Percentiles rank a stretch among this genome's conserved stretches.
Evolutionary conservation across 2,329 filamentous ascomycete species (phyloP).

Genomic region (Westerdykella sp.): DNA sequence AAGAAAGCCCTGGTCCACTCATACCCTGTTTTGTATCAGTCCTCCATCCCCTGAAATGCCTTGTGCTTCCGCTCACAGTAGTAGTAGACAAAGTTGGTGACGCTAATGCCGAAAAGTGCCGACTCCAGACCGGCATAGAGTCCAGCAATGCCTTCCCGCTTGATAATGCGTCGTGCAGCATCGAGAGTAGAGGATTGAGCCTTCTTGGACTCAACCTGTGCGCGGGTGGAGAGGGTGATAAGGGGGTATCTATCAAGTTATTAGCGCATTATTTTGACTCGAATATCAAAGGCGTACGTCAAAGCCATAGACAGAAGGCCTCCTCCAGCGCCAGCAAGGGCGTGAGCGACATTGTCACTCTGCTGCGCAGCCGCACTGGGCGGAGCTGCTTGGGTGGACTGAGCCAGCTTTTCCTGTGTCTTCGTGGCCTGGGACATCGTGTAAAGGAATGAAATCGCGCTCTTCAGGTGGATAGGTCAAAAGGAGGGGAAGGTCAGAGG

Average conservation of each 20-base stretch:
- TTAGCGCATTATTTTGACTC: conserved; percentile 5
- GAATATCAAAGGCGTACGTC: conserved; percentile 56
- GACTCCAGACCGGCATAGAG: conserved; percentile 91
- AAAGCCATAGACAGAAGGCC: conserved; percentile 92
- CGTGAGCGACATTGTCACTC: conserved; percentile 95
- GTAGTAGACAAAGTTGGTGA: conserved; percentile 99
- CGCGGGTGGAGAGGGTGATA: conserved; percentile 93
- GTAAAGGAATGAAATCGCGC: background rate
- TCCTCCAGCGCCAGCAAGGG: conserved; percentile 84
- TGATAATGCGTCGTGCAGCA: conserved; percentile 78
- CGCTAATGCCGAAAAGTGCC: conserved; percentile 92
- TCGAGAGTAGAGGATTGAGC: conserved; percentile 78
- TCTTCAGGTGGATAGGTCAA: conserved; percentile 1
- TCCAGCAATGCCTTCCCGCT: conserved; percentile 81
- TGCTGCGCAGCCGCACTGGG: conserved; percentile 66
- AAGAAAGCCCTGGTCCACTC: conserved; percentile 92
- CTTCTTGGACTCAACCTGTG: conserved; percentile 94
- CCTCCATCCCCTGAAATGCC: background rate
- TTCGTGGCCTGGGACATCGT: conserved; percentile 28
- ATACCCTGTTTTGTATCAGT: conserved; percentile 55
- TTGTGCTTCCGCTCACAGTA: conserved; percentile 57
- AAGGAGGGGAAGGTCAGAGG: conserved; percentile 8
- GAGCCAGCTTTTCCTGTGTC: conserved; percentile 30
- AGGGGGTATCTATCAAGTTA: conserved; percentile 68
- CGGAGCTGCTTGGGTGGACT: conserved; percentile 30